Percentiles rank a stretch among this genome's conserved stretches.
Conservation (phyloP, 352 stramenopile species). For the Globisporangium spinosum region DNA sequence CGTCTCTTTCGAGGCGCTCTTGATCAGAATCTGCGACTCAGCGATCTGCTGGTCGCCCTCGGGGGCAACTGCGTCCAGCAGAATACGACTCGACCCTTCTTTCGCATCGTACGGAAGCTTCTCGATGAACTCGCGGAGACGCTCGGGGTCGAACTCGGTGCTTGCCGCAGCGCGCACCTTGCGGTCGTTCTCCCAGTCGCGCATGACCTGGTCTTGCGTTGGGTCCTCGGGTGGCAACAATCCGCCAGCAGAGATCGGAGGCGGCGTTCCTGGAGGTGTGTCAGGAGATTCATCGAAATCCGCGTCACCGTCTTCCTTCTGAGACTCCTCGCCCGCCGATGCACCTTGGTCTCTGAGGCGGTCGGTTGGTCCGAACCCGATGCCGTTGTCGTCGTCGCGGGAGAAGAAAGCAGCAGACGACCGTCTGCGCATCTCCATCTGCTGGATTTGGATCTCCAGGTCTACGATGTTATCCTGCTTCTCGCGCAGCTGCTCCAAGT, state of each 20-base stretch:
- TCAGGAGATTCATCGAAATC: slow-evolving; percentile 52
- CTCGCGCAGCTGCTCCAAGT: slow-evolving; percentile 57
- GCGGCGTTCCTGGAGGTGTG: slow-evolving; percentile 70
- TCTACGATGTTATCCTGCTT: slow-evolving; percentile 71
- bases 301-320: slow-evolving; percentile 16
- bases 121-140: slow-evolving; percentile 45
- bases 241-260: slow-evolving; percentile 54
- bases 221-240: slow-evolving; percentile 51
- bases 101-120: slow-evolving; percentile 67
- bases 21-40: slow-evolving; percentile 74
- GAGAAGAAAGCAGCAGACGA: slow-evolving; percentile 46
- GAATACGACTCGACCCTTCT: slow-evolving; percentile 60
- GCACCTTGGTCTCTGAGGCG: slow-evolving; percentile 25
- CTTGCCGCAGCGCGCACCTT: slow-evolving; percentile 43
- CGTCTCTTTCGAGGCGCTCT: slow-evolving; percentile 41
- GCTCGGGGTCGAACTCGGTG: slow-evolving; percentile 41
- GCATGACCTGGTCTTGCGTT: slow-evolving; percentile 50
- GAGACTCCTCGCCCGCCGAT: slow-evolving; percentile 24
- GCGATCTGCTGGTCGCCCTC: slow-evolving; percentile 36
- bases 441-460: slow-evolving; percentile 56
- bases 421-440: slow-evolving; percentile 52
- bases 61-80: slow-evolving; percentile 46
- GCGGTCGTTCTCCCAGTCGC: slow-evolving; percentile 67
- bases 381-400: slow-evolving; percentile 34
- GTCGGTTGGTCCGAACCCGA: slow-evolving; percentile 49